Base-by-base conservation (phyloP, 1,284 basidiomycete genomes). In the Xerocomus tenax region DNA sequence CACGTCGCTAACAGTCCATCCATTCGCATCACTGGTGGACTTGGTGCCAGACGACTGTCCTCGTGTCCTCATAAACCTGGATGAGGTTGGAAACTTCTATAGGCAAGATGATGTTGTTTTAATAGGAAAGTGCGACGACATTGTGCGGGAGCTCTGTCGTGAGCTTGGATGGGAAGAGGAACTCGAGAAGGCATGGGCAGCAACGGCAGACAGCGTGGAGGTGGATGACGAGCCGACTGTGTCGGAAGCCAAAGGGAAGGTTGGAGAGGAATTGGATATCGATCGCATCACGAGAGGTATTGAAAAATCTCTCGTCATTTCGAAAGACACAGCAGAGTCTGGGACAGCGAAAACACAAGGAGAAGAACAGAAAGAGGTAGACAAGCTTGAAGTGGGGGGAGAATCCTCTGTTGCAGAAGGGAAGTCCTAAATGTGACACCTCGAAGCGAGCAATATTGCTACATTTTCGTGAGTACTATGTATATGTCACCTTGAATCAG, bases 1-100 rank as follows among this genome's bases (percentile, higher is more conserved):
- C 23, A 98, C 95, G 0, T 95, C 91, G 2, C 75, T 95, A 23
- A 84, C 82, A 5, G 84, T 89, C 8, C 77, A 84, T 48, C 87
- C 87, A 3, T 89, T 90, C 60, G 85, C 87, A 2, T 75, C 77
- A 1, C 74, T 90, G 21, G 75, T 79, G 8, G 63, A 69, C 26
- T 62, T 77, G 56, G 76, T 78, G 1, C 69, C 71, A 8, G 54
- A 66, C 2, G 55, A 56, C 13, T 86, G 84, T 60, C 82, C 79
- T n/a, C 78, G 86, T 25, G 58, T 65, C 25, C 54, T 69, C 32
- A 78, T 88, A 60, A 87, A 87, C 57, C 69, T 85, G 39, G 83
- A 87, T 41, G 66, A 64, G 5, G 85, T 82, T 0, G 84, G 84
- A 0, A 67, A 75, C 58, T 74, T 88, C 46, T 58, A 65, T 28